These are phyloP conservation scores for Manihot esculenta DNA, from an alignment of 441 rosid species.

Conservation along the genomic window DNA sequence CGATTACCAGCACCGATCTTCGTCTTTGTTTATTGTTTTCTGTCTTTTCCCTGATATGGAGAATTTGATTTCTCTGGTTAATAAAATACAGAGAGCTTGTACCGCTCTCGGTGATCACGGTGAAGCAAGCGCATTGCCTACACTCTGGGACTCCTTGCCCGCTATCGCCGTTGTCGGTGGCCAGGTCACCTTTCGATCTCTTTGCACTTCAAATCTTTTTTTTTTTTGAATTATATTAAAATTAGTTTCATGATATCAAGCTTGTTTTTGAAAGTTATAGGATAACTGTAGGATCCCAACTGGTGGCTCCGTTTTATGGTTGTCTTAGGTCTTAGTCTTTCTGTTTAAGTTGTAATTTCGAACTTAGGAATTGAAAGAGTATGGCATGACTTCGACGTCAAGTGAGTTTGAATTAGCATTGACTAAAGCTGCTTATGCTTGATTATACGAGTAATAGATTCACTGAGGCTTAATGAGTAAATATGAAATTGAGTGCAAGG, in stretches of 20 bases:
- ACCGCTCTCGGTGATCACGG: slow-evolving; percentile 99
- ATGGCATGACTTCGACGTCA: slow-evolving; percentile 5
- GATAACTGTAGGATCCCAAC: neutral
- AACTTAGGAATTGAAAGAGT: neutral
- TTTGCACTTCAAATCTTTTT: neutral
- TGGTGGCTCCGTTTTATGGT: neutral
- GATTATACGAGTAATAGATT: neutral
- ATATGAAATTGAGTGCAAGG: neutral
- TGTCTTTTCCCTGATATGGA: slow-evolving; percentile 49
- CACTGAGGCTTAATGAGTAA: neutral
- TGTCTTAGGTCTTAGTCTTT: neutral
- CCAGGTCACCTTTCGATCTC: slow-evolving; percentile 53
- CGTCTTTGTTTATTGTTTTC: neutral
- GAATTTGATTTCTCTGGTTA: slow-evolving; percentile 83
- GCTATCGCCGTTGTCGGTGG: slow-evolving; percentile 99
- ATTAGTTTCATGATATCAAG: neutral
- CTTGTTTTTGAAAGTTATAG: neutral
- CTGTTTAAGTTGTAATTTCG: neutral
- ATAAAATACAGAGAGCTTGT: slow-evolving; percentile 98
- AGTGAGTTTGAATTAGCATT: neutral
- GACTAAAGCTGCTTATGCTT: neutral
- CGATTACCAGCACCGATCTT: slow-evolving; percentile 13
- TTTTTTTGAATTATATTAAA: neutral
- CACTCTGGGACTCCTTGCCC: slow-evolving; percentile 96
- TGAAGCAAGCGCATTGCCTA: slow-evolving; percentile 84